Evolutionary conservation across 1,139 yeast species (phyloP).

Genomic region (Trichomonascaceae sp.): DNA sequence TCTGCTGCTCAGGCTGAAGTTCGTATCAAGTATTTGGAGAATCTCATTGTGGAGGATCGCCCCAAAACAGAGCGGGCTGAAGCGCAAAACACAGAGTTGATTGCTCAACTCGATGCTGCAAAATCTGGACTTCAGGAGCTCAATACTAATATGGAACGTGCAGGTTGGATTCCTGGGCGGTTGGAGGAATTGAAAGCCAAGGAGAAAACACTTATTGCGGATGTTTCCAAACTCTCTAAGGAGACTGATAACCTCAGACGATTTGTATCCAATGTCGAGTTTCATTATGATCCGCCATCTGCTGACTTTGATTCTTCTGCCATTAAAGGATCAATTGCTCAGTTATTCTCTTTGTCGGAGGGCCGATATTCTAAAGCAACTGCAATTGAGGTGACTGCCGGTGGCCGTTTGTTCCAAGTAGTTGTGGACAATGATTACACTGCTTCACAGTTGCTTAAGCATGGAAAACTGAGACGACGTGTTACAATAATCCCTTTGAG

Average conservation of each 20-base stretch:
- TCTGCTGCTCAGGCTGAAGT: slow-evolving; percentile 55
- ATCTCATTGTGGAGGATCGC: slow-evolving; percentile 48
- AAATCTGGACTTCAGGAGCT: slow-evolving; percentile 38
- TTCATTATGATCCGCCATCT: slow-evolving; percentile 61
- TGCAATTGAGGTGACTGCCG: slow-evolving; percentile 93
- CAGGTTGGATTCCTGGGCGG: slow-evolving; percentile 56
- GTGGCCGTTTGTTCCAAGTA: slow-evolving; percentile 82
- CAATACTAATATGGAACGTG: slow-evolving; percentile 41
- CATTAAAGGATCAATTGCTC: slow-evolving; percentile 89
- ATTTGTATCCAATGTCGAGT: slow-evolving; percentile 68
- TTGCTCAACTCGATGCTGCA: slow-evolving; percentile 41
- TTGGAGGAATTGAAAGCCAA: slow-evolving; percentile 43
- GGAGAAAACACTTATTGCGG: slow-evolving; percentile 28
- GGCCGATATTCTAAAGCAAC: slow-evolving; percentile 57
- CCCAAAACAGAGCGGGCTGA: slow-evolving; percentile 52
- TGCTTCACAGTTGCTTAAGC: slow-evolving; percentile 74
- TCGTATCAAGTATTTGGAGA: slow-evolving; percentile 51
- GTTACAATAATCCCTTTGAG: slow-evolving; percentile 91
- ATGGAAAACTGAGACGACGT: slow-evolving; percentile 71
- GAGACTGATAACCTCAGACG: slow-evolving; percentile 56
- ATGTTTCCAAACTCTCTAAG: slow-evolving; percentile 40
- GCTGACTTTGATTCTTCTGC: slow-evolving; percentile 50
- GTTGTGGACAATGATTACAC: slow-evolving; percentile 84
- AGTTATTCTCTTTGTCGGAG: slow-evolving; percentile 61
- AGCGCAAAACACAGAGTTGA: slow-evolving; percentile 43